phyloP scores from a whole-genome alignment of 2,329 filamentous ascomycete genomes.

The Sarocladium strictum region DNA sequence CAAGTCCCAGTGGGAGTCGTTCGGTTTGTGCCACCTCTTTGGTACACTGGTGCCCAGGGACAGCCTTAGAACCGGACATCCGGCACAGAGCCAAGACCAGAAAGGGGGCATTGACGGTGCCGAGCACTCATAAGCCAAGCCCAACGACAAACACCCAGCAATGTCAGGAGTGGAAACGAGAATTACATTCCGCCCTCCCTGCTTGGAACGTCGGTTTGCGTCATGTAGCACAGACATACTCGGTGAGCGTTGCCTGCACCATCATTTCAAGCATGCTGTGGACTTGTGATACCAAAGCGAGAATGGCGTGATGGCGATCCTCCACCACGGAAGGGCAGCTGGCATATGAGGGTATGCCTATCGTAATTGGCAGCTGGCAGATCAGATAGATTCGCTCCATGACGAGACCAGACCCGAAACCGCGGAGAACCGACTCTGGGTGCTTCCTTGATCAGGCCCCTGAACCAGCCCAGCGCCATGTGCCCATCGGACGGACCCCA shows the following conservation, averaged over 20 bases:
- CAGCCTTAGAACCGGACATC: neutral
- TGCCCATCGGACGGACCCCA: neutral
- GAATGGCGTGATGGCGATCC: constrained; percentile 1
- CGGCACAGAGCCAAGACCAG: constrained; percentile 7
- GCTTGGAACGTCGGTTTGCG: neutral
- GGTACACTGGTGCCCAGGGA: neutral
- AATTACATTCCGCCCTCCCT: neutral
- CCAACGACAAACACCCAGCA: neutral
- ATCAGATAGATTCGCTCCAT: neutral
- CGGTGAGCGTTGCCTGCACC: no score
- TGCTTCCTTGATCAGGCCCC: neutral
- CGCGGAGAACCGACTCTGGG: neutral
- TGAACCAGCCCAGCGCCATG: neutral
- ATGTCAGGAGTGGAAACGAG: neutral
- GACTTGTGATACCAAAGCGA: neutral
- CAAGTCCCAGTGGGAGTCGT: no score
- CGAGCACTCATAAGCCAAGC: neutral
- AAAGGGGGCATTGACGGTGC: neutral
- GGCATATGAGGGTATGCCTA: neutral
- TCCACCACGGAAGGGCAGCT: neutral
- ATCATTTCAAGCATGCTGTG: neutral
- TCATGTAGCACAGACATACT: neutral
- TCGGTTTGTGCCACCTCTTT: neutral
- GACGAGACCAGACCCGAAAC: constrained; percentile 1
- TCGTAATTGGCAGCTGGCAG: neutral